Percentiles rank a stretch among this genome's conserved stretches.
These are phyloP conservation scores for Corinectria fuckeliana DNA, from an alignment of 2,329 filamentous ascomycete genomes.

Conservation along the genomic window DNA sequence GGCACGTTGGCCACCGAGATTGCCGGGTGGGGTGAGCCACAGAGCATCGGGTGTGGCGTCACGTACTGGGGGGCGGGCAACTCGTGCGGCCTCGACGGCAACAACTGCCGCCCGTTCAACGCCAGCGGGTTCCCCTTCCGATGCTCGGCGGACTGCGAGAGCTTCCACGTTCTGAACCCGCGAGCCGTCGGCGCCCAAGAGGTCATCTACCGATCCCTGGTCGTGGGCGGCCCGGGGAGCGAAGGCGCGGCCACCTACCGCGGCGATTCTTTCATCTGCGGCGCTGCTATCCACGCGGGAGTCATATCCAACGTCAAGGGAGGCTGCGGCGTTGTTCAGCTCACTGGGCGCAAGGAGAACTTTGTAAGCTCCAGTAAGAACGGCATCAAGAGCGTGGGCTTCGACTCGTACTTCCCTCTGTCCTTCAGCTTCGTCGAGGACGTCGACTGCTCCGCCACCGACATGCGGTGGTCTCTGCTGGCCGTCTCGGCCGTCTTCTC, in stretches of 20 bases:
- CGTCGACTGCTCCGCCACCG: conserved; percentile 72
- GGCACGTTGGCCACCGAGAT: conserved; percentile 67
- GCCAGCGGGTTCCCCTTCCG: conserved; percentile 74
- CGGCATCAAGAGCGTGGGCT: conserved; percentile 77
- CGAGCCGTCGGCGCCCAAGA: conserved; percentile 76
- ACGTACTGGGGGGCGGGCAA: conserved; percentile 77
- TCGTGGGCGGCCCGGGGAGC: conserved; percentile 69
- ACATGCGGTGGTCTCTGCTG: conserved; percentile 84
- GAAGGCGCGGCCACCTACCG: conserved; percentile 70
- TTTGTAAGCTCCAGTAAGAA: conserved; percentile 71
- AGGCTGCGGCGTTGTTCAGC: conserved; percentile 80
- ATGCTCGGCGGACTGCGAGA: conserved; percentile 75
- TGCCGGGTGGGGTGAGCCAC: conserved; percentile 70
- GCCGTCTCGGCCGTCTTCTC: conserved; percentile 83
- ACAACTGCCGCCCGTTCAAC: conserved; percentile 76
- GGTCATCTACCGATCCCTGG: conserved; percentile 67
- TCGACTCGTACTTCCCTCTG: conserved; percentile 89
- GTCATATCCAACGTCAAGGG: conserved; percentile 74
- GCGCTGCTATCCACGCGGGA: conserved; percentile 83
- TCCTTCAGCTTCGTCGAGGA: conserved; percentile 78
- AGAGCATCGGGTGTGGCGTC: conserved; percentile 69
- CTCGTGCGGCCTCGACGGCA: conserved; percentile 75
- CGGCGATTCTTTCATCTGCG: conserved; percentile 88
- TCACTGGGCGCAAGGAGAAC: conserved; percentile 70
- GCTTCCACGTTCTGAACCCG: conserved; percentile 70